phyloP scores from a whole-genome alignment of 73 alveolate species.

The Durusdinium trenchii region DNA sequence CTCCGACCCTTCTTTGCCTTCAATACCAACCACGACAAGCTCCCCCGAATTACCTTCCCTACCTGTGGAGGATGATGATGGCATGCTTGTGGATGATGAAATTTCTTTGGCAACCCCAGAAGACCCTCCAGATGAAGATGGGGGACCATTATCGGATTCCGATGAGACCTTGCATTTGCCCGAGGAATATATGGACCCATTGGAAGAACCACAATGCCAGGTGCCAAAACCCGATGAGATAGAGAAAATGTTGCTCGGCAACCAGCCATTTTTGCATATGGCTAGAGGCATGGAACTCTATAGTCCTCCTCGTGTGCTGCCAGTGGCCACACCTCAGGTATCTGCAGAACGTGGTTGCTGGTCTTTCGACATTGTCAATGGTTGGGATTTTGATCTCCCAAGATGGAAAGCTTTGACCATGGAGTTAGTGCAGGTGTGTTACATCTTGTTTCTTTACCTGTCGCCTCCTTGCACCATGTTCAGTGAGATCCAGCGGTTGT shows the following conservation, averaged over 20 bases:
- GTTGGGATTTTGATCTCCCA: not conserved
- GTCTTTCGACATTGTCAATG: not conserved
- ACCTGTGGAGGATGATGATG: too few relatives aligned
- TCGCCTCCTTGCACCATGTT: constrained; percentile 2
- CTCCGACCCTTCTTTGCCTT: too few relatives aligned
- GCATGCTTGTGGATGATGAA: too few relatives aligned
- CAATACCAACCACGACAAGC: too few relatives aligned
- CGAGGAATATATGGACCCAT: too few relatives aligned
- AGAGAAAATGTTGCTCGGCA: not conserved
- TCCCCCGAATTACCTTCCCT: too few relatives aligned
- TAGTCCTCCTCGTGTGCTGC: not conserved
- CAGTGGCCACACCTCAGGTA: too few relatives aligned
- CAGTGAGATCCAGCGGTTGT: not conserved
- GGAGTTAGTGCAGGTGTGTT: not conserved
- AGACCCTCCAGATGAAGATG: too few relatives aligned
- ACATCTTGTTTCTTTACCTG: not conserved
- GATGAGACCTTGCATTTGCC: too few relatives aligned
- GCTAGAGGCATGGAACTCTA: not conserved
- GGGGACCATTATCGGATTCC: too few relatives aligned
- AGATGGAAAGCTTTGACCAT: not conserved
- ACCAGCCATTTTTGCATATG: not conserved
- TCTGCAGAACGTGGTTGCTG: not conserved
- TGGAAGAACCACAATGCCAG: too few relatives aligned
- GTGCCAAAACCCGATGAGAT: not conserved
- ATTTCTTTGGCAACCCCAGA: too few relatives aligned